phyloP scores from a whole-genome alignment of 1,284 basidiomycete genomes.

The Moesziomyces aphidis region DNA sequence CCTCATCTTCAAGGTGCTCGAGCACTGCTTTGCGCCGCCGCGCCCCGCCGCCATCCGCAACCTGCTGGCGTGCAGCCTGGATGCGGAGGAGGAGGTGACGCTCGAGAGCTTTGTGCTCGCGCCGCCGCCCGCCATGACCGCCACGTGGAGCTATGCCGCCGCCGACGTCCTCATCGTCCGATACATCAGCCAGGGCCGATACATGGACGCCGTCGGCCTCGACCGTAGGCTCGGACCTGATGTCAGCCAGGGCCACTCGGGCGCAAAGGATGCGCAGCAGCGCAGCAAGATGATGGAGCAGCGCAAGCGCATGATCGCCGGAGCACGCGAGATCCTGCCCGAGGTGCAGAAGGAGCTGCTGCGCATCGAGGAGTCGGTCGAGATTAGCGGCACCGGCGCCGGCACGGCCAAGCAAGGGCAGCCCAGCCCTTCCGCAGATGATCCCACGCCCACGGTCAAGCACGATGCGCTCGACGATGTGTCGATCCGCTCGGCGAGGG shows the following conservation, averaged over 20 bases:
- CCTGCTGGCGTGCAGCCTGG: slow-evolving; percentile 47
- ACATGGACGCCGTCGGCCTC: slow-evolving; percentile 60
- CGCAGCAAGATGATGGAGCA: slow-evolving; percentile 49
- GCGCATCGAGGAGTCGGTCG: slow-evolving; percentile 43
- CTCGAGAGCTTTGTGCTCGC: slow-evolving; percentile 49
- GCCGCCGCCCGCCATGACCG: slow-evolving; percentile 39
- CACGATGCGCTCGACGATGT: slow-evolving; percentile 4
- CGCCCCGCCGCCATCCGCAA: slow-evolving; percentile 46
- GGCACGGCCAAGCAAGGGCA: slow-evolving; percentile 1
- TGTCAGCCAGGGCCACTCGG: slow-evolving; percentile 41
- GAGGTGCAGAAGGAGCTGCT: slow-evolving; percentile 53
- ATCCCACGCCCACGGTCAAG: neutral
- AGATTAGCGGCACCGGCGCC: slow-evolving; percentile 28
- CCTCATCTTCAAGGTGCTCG: slow-evolving; percentile 47
- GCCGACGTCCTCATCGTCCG: slow-evolving; percentile 58
- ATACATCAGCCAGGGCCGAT: slow-evolving; percentile 54
- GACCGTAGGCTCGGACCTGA: slow-evolving; percentile 51
- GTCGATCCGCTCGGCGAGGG: slow-evolving; percentile 12
- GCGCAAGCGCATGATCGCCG: slow-evolving; percentile 46
- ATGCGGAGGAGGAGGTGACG: slow-evolving; percentile 38
- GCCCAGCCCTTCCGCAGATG: neutral
- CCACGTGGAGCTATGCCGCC: slow-evolving; percentile 49
- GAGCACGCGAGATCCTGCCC: slow-evolving; percentile 47
- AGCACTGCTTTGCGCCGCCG: slow-evolving; percentile 56
- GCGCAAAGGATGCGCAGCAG: slow-evolving; percentile 30